These are phyloP conservation scores for Ophiorrhiza pumila DNA, from an alignment of 257 asterid genomes.

Conservation along the genomic window DNA sequence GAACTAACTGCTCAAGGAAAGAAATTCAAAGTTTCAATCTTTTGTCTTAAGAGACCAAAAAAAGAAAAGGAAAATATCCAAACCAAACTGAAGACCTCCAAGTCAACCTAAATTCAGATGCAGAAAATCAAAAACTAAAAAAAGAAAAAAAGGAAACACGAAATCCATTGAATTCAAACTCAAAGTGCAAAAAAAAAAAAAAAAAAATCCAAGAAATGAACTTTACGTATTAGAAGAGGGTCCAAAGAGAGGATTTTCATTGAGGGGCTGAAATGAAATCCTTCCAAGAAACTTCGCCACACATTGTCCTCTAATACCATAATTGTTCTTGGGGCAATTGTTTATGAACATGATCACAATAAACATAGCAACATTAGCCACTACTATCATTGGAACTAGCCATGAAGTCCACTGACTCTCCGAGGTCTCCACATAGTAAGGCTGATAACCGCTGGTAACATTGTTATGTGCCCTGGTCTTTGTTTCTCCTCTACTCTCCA, in stretches of 20 bases:
- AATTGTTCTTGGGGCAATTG: slow-evolving; percentile 62
- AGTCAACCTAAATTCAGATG: slow-evolving; percentile 17
- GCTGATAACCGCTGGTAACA: slow-evolving; percentile 29
- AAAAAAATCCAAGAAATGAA: neutral
- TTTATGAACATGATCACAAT: slow-evolving; percentile 75
- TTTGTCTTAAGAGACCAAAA: neutral
- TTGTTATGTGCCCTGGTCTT: slow-evolving; percentile 41
- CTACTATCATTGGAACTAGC: slow-evolving; percentile 88
- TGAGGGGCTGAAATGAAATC: slow-evolving; percentile 87
- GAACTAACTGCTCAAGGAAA: neutral
- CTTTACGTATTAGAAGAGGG: slow-evolving; percentile 82
- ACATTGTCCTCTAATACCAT: slow-evolving; percentile 45
- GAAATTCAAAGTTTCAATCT: neutral
- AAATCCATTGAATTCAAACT: neutral
- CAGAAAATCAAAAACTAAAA: neutral
- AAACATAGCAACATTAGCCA: slow-evolving; percentile 82
- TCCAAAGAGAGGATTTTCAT: slow-evolving; percentile 92
- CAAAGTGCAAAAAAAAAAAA: neutral
- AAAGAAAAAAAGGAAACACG: neutral
- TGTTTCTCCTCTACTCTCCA: slow-evolving; percentile 47
- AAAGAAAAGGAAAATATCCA: slow-evolving; percentile 1
- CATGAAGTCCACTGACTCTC: slow-evolving; percentile 92
- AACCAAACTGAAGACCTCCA: slow-evolving; percentile 13
- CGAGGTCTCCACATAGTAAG: slow-evolving; percentile 48
- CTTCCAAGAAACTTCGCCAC: slow-evolving; percentile 82